Evolutionary conservation across 352 stramenopile genomes (phyloP).

Genomic region (Phytophthora melonis): DNA sequence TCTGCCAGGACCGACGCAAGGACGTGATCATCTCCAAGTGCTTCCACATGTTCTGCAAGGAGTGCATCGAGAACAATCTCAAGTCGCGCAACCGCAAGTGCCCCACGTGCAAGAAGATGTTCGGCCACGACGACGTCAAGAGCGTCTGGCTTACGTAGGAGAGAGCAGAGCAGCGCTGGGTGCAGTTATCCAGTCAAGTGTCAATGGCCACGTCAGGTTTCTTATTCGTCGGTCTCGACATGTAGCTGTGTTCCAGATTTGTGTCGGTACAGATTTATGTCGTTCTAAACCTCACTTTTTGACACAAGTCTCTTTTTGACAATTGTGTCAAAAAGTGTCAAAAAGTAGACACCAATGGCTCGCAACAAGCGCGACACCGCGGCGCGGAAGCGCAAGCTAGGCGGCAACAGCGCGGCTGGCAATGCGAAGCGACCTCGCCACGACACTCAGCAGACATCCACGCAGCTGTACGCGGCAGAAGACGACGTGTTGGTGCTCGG

Average conservation of each 20-base stretch:
- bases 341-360: constrained; percentile 29
- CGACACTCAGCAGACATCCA: constrained; percentile 1
- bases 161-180: not conserved
- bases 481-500: constrained; percentile 81
- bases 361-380: constrained; percentile 49
- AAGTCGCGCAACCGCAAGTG: constrained; percentile 92
- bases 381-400: constrained; percentile 24
- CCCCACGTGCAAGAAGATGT: constrained; percentile 93
- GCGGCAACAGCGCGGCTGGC: not conserved
- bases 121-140: constrained; percentile 90
- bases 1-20: constrained; percentile 88
- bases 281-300: constrained; percentile 13
- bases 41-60: constrained; percentile 91
- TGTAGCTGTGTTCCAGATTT: no score
- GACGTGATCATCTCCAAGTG: constrained; percentile 91
- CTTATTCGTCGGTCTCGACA: not conserved
- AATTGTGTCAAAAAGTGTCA: no score
- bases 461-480: constrained; percentile 58
- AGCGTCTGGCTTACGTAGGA: constrained; percentile 83
- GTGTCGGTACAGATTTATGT: no score
- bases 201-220: constrained; percentile 6
- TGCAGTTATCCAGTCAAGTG: constrained; percentile 12
- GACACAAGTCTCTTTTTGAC: constrained; percentile 1
- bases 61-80: constrained; percentile 90
- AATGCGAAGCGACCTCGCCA: constrained; percentile 45